Evolutionary conservation across 805 yeast genomes (phyloP).

Genomic region (Yarrowia sp.): DNA sequence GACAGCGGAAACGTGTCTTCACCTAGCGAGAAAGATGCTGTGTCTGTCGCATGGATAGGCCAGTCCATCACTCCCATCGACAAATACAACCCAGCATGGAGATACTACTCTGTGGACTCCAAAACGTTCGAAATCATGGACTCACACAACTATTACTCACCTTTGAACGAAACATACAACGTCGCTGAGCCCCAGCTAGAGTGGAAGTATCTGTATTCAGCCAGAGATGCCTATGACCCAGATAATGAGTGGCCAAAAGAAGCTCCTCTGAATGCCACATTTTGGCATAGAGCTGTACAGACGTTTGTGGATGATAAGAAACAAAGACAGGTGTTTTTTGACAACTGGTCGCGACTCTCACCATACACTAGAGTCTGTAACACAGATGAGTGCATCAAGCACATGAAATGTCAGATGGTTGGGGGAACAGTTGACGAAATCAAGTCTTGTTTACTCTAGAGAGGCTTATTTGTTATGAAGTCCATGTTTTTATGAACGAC

Average conservation of each 20-base stretch:
- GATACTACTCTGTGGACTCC: conserved; percentile 71
- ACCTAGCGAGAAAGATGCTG: conserved; percentile 49
- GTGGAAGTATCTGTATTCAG: conserved; percentile 67
- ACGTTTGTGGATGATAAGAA: conserved; percentile 52
- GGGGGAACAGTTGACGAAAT: conserved; percentile 3
- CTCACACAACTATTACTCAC: conserved; percentile 63
- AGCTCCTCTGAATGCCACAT: conserved; percentile 70
- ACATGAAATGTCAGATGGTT: conserved; percentile 4
- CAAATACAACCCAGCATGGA: conserved; percentile 72
- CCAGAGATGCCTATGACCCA: conserved; percentile 53
- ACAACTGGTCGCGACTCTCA: conserved; percentile 9
- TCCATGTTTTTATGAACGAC: too few species aligned
- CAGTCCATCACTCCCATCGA: conserved; percentile 70
- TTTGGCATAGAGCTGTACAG: conserved; percentile 58
- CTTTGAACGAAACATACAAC: conserved; percentile 59
- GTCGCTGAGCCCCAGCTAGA: conserved; percentile 52
- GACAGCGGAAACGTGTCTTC: conserved; percentile 51
- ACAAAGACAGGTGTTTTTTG: conserved; percentile 12
- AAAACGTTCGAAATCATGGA: conserved; percentile 67
- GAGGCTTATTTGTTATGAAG: too few species aligned
- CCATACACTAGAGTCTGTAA: conserved; percentile 10
- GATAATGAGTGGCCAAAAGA: conserved; percentile 62
- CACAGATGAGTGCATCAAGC: conserved; percentile 2
- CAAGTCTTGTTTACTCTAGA: conserved; percentile 2
- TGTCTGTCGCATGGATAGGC: conserved; percentile 67